phyloP scores from a whole-genome alignment of 768 basidiomycete species.

The Pleurotus tuoliensis region DNA sequence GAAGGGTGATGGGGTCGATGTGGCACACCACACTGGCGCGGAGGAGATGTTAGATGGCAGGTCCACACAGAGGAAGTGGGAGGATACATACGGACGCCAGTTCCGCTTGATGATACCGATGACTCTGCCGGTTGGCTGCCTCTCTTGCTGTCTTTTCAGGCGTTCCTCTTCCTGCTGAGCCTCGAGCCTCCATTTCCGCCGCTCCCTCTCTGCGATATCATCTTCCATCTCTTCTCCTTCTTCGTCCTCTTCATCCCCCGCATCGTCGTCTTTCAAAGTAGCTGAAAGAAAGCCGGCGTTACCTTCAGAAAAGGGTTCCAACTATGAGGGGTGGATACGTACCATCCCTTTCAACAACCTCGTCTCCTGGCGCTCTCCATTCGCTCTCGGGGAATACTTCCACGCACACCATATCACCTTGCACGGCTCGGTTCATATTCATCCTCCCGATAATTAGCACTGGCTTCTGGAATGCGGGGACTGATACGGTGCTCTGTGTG shows the following conservation, averaged over 20 bases:
- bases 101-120: conserved; percentile 93
- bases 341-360: conserved; percentile 94
- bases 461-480: conserved; percentile 65
- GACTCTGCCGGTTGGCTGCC: conserved; percentile 87
- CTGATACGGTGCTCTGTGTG: conserved; percentile 74
- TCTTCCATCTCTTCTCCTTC: conserved; percentile 29
- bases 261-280: conserved; percentile 83
- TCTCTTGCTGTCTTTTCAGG: conserved; percentile 41
- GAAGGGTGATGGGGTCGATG: conserved; percentile 84
- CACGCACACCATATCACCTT: conserved; percentile 90
- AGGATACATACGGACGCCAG: conserved; percentile 78
- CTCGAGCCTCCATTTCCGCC: conserved; percentile 38
- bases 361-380: conserved; percentile 90
- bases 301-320: neutral
- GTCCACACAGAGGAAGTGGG: conserved; percentile 2
- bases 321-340: conserved; percentile 13
- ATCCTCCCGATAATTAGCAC: conserved; percentile 84
- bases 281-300: conserved; percentile 34
- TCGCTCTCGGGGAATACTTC: conserved; percentile 83
- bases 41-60: neutral
- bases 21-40: conserved; percentile 87
- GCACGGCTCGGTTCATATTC: conserved; percentile 93
- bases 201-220: conserved; percentile 22
- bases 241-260: conserved; percentile 64
- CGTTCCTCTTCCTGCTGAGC: conserved; percentile 27